Evolutionary conservation across 2,329 filamentous ascomycete species (phyloP), one percentile per base, ranked within the genome.

Genomic region (Epichloe brachyelytri): DNA sequence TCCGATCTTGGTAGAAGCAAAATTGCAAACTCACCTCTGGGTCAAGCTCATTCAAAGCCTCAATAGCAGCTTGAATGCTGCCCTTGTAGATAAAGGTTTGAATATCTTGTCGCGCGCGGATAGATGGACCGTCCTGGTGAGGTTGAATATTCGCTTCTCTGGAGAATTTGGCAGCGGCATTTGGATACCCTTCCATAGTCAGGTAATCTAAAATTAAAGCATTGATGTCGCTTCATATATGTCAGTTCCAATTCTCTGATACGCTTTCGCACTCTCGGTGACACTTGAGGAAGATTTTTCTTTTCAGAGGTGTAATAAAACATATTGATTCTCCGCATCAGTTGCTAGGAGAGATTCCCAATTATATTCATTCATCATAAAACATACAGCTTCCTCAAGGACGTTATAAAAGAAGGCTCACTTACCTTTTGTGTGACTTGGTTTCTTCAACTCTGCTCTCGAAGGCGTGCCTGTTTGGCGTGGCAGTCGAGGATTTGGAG

Each of bases 331-430:
- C 82, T 98, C 93, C 85, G 87, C 93, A 98, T 78, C 71, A 68
- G 72, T 80, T 46, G 78, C 87, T 97, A 88, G 86, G 93, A 98
- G 94, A 98, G 93, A 98, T 98, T 98, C 93, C 93, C 93, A 98
- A 95, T 94, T 84, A 87, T 83, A 83, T 77, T 72, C 77, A 75
- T 87, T 94, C 90, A 95, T 95, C 76, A 81, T 74, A 61, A 72
- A 57, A 33, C 43, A 14, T 10, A 19, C 10, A 19, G 17, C 33
- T 40, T 22, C 15, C 17, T 30, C 5, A 33, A n/a, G 7, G 34
- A 39, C 12, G 38, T 37, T n/a, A 11, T 3, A 12, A 20, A 14
- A 20, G 39, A 19, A 26, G 30, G 52, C 22, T 10, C 5, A 78
- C 84, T 71, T 83, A 95, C 93, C 83, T 88, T 71, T 97, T 98